A percentile compares a stretch with the other conserved stretches of the same genome.
phyloP scores from a whole-genome alignment of 1,139 yeast species.

The Lodderomyces margitis region DNA sequence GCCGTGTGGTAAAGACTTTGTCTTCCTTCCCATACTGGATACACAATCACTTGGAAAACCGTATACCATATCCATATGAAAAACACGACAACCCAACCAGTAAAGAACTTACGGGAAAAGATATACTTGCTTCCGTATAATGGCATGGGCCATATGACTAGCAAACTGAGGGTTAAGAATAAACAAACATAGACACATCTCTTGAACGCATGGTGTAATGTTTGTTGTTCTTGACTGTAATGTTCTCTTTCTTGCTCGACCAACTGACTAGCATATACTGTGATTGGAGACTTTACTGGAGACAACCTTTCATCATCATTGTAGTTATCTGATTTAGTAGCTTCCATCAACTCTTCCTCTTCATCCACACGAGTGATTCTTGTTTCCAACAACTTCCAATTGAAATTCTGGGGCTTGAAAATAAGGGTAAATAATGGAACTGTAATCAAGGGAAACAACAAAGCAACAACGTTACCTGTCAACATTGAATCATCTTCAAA shows the following conservation, averaged over 20 bases:
- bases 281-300: conserved; percentile 37
- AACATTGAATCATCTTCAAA: conserved; percentile 82
- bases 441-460: conserved; percentile 68
- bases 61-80: conserved; percentile 69
- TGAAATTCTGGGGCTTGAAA: conserved; percentile 70
- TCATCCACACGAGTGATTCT: conserved; percentile 64
- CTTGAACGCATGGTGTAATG: conserved; percentile 51
- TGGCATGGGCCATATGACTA: conserved; percentile 85
- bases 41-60: conserved; percentile 53
- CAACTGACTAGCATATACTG: conserved; percentile 44
- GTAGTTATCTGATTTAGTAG: conserved; percentile 18
- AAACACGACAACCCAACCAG: conserved; percentile 80
- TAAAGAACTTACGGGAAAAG: conserved; percentile 69
- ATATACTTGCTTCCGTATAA: conserved; percentile 76
- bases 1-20: conserved; percentile 57
- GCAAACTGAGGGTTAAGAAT: conserved; percentile 55
- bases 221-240: conserved; percentile 42
- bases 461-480: conserved; percentile 81
- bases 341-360: conserved; percentile 54
- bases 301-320: conserved; percentile 37
- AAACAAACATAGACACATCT: conserved; percentile 56
- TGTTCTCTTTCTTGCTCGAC: conserved; percentile 33
- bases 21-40: conserved; percentile 69
- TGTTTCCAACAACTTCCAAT: conserved; percentile 59
- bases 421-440: conserved; percentile 64